phyloP scores from a whole-genome alignment of 1,284 basidiomycete genomes.

The Melampsora larici-populina region DNA sequence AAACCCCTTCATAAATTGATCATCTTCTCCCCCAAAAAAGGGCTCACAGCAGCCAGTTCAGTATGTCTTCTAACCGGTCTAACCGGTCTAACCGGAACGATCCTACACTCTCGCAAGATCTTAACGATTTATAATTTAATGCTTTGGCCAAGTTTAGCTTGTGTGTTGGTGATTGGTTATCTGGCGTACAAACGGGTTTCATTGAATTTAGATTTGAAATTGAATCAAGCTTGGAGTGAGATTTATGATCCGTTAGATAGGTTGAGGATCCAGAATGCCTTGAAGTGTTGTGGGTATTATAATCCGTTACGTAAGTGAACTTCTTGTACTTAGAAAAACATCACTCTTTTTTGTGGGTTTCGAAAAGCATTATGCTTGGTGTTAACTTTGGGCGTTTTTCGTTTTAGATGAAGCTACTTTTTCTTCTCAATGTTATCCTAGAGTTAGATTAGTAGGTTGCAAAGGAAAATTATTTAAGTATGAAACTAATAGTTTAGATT shows the following conservation, averaged over 20 bases:
- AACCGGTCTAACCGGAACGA: slow-evolving; percentile 50
- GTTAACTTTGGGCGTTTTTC: background rate
- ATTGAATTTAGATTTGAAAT: slow-evolving; percentile 52
- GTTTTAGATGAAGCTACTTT: slow-evolving; percentile 53
- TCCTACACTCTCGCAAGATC: slow-evolving; percentile 48
- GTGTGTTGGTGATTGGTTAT: slow-evolving; percentile 47
- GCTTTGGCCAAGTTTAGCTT: background rate
- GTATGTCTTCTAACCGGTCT: slow-evolving; percentile 49
- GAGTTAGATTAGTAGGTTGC: slow-evolving; percentile 53
- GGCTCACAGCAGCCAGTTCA: slow-evolving; percentile 50
- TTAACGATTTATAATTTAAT: background rate
- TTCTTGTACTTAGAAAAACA: background rate
- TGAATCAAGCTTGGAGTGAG: slow-evolving; percentile 54
- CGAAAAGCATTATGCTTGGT: background rate
- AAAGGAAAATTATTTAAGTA: slow-evolving; percentile 49
- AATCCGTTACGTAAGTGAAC: background rate
- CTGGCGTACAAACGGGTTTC: slow-evolving; percentile 51
- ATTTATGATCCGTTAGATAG: slow-evolving; percentile 45
- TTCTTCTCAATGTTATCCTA: slow-evolving; percentile 53
- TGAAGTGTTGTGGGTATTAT: background rate
- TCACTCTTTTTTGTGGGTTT: too few relatives aligned
- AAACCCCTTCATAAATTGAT: too few relatives aligned
- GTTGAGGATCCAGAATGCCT: background rate
- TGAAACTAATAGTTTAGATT: background rate
- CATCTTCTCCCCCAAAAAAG: slow-evolving; percentile 45